Evolutionary conservation across 371 early-diverging fungal species (phyloP).

Genomic region (Blakeslea trispora): DNA sequence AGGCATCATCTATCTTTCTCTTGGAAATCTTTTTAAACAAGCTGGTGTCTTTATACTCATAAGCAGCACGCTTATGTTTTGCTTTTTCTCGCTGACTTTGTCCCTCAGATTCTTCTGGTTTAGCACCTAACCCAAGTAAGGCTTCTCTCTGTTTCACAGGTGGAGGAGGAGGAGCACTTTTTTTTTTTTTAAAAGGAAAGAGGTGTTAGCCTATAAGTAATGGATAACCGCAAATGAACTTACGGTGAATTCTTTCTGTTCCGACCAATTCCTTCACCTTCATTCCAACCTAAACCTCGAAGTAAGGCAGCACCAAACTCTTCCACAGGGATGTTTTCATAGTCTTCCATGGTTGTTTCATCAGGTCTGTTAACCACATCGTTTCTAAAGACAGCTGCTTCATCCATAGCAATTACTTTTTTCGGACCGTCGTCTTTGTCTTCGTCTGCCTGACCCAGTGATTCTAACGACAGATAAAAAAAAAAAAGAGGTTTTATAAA

Average conservation of each 20-base stretch:
- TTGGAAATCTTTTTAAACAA: slow-evolving; percentile 49
- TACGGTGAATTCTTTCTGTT: slow-evolving; percentile 39
- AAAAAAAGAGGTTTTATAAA: not conserved
- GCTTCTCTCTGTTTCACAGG: slow-evolving; percentile 65
- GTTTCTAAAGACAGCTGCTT: slow-evolving; percentile 53
- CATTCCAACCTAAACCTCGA: slow-evolving; percentile 92
- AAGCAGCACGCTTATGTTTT: slow-evolving; percentile 29
- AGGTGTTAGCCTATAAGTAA: no score
- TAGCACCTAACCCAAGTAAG: slow-evolving; percentile 78
- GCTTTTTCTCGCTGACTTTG: slow-evolving; percentile 21
- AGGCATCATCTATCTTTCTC: slow-evolving; percentile 30
- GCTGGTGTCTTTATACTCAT: slow-evolving; percentile 45
- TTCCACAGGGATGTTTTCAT: slow-evolving; percentile 84
- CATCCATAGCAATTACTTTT: slow-evolving; percentile 49
- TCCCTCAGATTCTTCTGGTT: slow-evolving; percentile 46
- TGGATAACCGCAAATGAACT: slow-evolving; percentile 14
- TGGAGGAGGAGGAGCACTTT: slow-evolving; percentile 37
- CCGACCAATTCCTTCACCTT: slow-evolving; percentile 70
- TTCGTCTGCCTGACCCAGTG: slow-evolving; percentile 46
- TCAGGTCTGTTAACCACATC: slow-evolving; percentile 55
- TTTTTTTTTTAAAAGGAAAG: no score
- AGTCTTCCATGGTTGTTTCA: slow-evolving; percentile 76
- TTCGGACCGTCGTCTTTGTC: slow-evolving; percentile 48
- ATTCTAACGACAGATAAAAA: slow-evolving; percentile 30
- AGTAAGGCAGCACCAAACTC: slow-evolving; percentile 89